phyloP scores from a whole-genome alignment of 768 basidiomycete genomes.

The Tricholoma sp. region DNA sequence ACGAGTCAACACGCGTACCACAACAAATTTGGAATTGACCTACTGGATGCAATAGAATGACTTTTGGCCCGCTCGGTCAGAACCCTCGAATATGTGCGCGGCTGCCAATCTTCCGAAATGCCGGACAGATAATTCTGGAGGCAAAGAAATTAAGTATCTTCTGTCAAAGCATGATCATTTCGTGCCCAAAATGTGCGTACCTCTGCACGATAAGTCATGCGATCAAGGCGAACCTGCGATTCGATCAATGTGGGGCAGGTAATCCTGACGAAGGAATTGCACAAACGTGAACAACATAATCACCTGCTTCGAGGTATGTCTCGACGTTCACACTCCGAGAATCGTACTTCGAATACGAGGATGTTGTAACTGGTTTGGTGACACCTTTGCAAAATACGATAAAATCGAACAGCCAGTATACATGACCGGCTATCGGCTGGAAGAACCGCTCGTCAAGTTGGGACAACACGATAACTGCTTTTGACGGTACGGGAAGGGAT shows the following conservation, averaged over 20 bases:
- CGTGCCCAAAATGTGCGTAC: neutral
- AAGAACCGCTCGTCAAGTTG: constrained; percentile 33
- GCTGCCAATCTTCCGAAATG: constrained; percentile 6
- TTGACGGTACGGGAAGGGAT: constrained; percentile 21
- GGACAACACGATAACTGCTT: constrained; percentile 34
- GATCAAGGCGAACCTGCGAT: constrained; percentile 15
- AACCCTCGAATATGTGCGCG: constrained; percentile 7
- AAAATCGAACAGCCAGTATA: constrained; percentile 31
- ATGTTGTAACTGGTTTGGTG: constrained; percentile 17
- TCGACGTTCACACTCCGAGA: constrained; percentile 26
- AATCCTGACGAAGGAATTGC: neutral
- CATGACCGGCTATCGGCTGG: constrained; percentile 20
- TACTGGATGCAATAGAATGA: too few relatives aligned
- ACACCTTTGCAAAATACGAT: constrained; percentile 30
- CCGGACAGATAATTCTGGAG: too few relatives aligned
- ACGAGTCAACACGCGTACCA: too few relatives aligned
- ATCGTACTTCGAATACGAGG: constrained; percentile 11
- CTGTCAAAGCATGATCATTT: neutral
- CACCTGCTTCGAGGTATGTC: constrained; percentile 19
- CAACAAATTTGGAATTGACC: too few relatives aligned
- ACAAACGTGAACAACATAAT: constrained; percentile 26
- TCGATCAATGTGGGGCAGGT: neutral
- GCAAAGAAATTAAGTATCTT: neutral
- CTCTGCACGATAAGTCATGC: neutral
- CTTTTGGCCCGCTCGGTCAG: too few relatives aligned